Evolutionary conservation across 1,284 basidiomycete genomes (phyloP).

Genomic region (Psilocybe mexicana): DNA sequence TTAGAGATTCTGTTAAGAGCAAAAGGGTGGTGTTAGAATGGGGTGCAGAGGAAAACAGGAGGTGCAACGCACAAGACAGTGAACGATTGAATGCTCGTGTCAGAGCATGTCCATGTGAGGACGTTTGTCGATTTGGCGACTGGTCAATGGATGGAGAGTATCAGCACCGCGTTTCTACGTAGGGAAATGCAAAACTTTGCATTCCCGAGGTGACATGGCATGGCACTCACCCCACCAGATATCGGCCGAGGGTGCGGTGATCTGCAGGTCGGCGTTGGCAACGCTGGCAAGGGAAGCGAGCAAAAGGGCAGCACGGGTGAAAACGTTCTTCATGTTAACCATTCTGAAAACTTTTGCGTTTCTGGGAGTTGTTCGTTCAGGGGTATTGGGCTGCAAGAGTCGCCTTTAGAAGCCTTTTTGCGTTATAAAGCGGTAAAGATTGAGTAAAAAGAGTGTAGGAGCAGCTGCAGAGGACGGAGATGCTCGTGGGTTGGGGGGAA

Average conservation of each 20-base stretch:
- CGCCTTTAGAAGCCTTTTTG: neutral
- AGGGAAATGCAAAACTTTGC: neutral
- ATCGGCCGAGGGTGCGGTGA: slow-evolving; percentile 29
- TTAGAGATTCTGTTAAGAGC: slow-evolving; percentile 21
- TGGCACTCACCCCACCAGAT: slow-evolving; percentile 41
- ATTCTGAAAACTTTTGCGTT: slow-evolving; percentile 8
- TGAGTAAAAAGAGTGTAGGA: slow-evolving; percentile 8
- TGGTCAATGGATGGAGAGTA: slow-evolving; percentile 15
- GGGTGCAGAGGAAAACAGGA: neutral
- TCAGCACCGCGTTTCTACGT: neutral
- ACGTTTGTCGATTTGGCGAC: slow-evolving; percentile 39
- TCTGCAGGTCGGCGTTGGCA: slow-evolving; percentile 27
- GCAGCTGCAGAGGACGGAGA: neutral
- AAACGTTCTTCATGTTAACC: slow-evolving; percentile 17
- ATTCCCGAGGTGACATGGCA: neutral
- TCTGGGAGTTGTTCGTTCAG: neutral
- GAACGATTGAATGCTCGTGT: slow-evolving; percentile 26
- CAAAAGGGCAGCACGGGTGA: slow-evolving; percentile 16
- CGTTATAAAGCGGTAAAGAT: neutral
- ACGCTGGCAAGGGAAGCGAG: slow-evolving; percentile 24
- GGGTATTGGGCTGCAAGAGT: neutral
- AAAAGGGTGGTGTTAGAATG: neutral
- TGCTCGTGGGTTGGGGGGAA: neutral
- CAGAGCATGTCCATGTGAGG: slow-evolving; percentile 38
- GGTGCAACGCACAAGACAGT: slow-evolving; percentile 35